A percentile compares a stretch with the other conserved stretches of the same genome.
These are phyloP conservation scores for Tetrahymena malaccensis DNA, from an alignment of 73 alveolate genomes.

Conservation along the genomic window DNA sequence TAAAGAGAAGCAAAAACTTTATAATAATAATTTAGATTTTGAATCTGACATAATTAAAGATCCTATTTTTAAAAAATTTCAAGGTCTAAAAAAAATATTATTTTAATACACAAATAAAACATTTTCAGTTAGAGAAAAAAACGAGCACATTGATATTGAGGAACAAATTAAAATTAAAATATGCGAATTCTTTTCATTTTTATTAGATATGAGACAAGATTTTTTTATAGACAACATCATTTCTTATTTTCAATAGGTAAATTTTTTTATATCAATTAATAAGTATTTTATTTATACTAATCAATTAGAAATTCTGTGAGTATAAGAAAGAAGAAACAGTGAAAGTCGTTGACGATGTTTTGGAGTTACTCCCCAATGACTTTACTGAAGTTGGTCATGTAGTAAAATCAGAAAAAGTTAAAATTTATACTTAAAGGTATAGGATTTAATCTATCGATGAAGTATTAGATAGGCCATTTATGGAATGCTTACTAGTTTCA, in stretches of 20 bases:
- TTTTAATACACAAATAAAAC: constrained; percentile 6
- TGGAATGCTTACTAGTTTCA: not conserved
- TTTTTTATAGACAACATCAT: constrained; percentile 12
- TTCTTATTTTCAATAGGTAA: not conserved
- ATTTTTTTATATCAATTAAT: not conserved
- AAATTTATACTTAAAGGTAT: not conserved
- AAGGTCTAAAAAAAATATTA: not conserved
- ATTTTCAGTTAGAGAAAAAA: not conserved
- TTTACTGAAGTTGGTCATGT: not conserved
- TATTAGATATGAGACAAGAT: constrained; percentile 31
- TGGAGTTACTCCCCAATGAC: not conserved
- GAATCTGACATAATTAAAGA: constrained; percentile 5
- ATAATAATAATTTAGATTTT: not conserved
- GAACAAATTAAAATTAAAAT: constrained; percentile 9
- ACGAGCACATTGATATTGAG: not conserved
- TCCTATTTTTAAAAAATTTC: constrained; percentile 1
- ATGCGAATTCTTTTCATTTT: constrained; percentile 11
- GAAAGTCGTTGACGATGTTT: not conserved
- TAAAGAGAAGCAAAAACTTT: constrained; percentile 5
- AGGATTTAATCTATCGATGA: not conserved
- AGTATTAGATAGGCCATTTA: not conserved
- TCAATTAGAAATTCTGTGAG: not conserved
- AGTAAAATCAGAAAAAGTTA: not conserved
- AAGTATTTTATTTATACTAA: not conserved
- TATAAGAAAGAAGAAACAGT: not conserved